Conservation (phyloP, 2,329 filamentous ascomycete species). For the Pseudogymnoascus sp. region DNA sequence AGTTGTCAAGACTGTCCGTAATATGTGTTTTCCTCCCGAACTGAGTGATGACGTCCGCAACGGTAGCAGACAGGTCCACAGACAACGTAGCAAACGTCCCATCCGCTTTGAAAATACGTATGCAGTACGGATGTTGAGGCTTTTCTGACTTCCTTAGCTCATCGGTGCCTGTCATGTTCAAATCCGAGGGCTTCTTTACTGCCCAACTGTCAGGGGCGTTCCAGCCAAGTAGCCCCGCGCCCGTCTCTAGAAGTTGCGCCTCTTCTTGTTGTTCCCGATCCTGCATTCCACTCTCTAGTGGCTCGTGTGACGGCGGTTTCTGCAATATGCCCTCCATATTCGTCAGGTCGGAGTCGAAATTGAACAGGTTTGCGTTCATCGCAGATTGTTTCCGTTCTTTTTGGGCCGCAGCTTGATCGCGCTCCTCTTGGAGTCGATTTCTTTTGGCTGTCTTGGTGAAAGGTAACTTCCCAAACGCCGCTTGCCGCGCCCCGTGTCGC, state of each 20-base stretch:
- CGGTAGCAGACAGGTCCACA: constrained; percentile 72
- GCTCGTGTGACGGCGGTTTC: constrained; percentile 60
- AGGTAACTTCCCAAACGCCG: constrained; percentile 44
- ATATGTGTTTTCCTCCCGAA: constrained; percentile 91
- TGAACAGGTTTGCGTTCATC: constrained; percentile 56
- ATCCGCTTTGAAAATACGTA: constrained; percentile 89
- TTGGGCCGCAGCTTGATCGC: constrained; percentile 36
- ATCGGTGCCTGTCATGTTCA: constrained; percentile 52
- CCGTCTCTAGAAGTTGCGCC: constrained; percentile 20
- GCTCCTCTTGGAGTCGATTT: constrained; percentile 42
- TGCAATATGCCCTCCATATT: constrained; percentile 89
- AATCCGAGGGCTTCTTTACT: constrained; percentile 65
- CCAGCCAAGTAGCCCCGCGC: constrained; percentile 55
- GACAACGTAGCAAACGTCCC: constrained; percentile 91
- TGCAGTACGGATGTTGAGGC: constrained; percentile 72
- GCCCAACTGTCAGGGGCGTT: constrained; percentile 96
- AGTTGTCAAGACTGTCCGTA: constrained; percentile 83
- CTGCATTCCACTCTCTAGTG: constrained; percentile 49
- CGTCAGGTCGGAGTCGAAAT: constrained; percentile 77
- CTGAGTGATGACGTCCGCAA: constrained; percentile 78
- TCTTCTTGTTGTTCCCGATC: constrained; percentile 36
- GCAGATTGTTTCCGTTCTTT: constrained; percentile 23
- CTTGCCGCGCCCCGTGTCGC: constrained; percentile 16
- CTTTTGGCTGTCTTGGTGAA: constrained; percentile 50
- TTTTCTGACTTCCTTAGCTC: constrained; percentile 67